These are phyloP conservation scores for Ascochyta lentis DNA, from an alignment of 2,329 filamentous ascomycete genomes.

Conservation along the genomic window DNA sequence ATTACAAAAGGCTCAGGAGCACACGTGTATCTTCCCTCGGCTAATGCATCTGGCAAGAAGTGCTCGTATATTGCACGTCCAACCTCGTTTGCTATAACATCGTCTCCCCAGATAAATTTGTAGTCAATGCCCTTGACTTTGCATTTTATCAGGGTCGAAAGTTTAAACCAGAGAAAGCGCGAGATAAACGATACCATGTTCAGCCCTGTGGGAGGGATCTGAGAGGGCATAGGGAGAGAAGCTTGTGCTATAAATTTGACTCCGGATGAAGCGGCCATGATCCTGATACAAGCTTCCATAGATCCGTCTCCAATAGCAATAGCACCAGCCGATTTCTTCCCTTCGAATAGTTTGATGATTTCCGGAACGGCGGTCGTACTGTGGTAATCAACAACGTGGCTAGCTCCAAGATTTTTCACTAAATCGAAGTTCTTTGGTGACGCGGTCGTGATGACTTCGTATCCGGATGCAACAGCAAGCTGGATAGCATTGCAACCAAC, in stretches of 20 bases:
- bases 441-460: conserved; percentile 54
- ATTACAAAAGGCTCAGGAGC: conserved; percentile 26
- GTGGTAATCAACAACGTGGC: conserved; percentile 57
- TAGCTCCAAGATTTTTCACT: conserved; percentile 55
- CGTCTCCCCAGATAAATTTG: conserved; percentile 18
- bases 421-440: conserved; percentile 56
- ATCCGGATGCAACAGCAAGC: conserved; percentile 54
- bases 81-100: conserved; percentile 11
- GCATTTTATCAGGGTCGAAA: conserved; percentile 17
- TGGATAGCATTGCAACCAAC: conserved; percentile 59
- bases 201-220: conserved; percentile 13
- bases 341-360: conserved; percentile 45
- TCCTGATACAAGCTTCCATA: conserved; percentile 19
- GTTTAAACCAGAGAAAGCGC: conserved; percentile 12
- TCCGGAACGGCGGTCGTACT: conserved; percentile 27
- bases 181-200: conserved; percentile 8
- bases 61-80: conserved; percentile 4
- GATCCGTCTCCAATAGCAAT: conserved; percentile 40
- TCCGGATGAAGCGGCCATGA: conserved; percentile 15
- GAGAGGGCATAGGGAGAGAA: conserved; percentile 7
- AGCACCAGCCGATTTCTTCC: conserved; percentile 44
- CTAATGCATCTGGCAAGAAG: conserved; percentile 23
- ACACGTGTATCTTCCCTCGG: conserved; percentile 11
- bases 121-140: conserved; percentile 15
- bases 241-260: conserved; percentile 21